Evolutionary conservation across 495 filamentous ascomycete genomes (phyloP), one percentile per base, ranked within the genome.

Genomic region (Entonaema liquescens): DNA sequence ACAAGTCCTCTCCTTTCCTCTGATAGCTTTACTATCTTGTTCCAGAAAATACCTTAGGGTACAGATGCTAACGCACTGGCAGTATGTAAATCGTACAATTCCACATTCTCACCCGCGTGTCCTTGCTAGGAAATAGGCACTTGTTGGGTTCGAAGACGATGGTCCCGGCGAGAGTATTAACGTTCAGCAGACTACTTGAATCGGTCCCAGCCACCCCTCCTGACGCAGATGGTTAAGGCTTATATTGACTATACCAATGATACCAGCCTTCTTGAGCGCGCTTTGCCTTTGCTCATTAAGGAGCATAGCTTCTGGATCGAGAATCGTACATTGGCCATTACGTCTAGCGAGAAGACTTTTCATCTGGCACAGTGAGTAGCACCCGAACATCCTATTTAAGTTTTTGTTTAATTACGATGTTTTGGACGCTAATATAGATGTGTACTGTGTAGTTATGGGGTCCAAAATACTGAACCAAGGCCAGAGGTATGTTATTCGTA

Each of bases 241-340:
- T 85, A 85, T 42, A 67, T 85, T 60, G 79, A 85, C 29, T 73
- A 85, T 61, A 84, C 83, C 56, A 83, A 84, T 26, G 83, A 85
- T 55, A 84, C 83, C 3, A 79, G 77, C 68, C 80, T 85, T 23
- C 70, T 85, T 5, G 69, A 77, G 31, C 72, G 83, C 5, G 82
- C 83, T 2, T 26, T 85, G 58, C 83, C 83, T 17, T 76, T 84
- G 4, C 65, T 85, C 21, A 77, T 84, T 67, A 83, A 82, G 69
- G 83, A 85, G 75, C 77, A 84, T 65, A 60, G 79, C 5, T 85
- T 83, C 59, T 85, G 81, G 81, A 76, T 69, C 2, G 76, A 50
- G 9, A 85, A 85, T 74, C 79, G 83, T 40, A 82, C 74, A 9
- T 75, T 83, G 35, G 55, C 69, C 17, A 68, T 84, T 36, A 75